Evolutionary conservation across 2,329 filamentous ascomycete genomes (phyloP).

Genomic region (Juglanconis sp.): DNA sequence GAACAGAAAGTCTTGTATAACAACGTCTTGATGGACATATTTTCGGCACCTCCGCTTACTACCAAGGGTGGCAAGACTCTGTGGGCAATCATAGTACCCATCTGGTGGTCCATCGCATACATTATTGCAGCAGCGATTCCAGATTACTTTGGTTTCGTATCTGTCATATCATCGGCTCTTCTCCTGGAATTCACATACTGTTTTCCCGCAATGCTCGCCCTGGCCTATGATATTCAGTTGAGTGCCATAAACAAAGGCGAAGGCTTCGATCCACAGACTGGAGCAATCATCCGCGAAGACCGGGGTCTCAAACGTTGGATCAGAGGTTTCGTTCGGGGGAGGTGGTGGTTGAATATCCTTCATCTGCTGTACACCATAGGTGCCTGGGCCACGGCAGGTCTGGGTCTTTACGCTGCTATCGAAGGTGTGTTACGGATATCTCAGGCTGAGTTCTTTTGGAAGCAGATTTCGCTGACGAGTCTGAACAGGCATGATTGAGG

Average conservation of each 20-base stretch:
- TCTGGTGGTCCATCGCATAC: constrained; percentile 21
- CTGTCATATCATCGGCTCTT: neutral
- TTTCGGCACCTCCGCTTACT: constrained; percentile 44
- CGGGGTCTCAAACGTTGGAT: neutral
- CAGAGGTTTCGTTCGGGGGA: neutral
- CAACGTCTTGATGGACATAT: constrained; percentile 46
- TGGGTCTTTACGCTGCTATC: constrained; percentile 9
- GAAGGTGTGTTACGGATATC: neutral
- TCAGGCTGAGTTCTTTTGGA: neutral
- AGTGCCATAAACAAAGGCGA: neutral
- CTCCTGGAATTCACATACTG: constrained; percentile 1
- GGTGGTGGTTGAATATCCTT: constrained; percentile 2
- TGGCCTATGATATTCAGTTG: constrained; percentile 3
- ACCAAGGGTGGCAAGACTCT: constrained; percentile 43
- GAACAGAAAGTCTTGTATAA: constrained; percentile 43
- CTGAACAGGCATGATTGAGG: constrained; percentile 6
- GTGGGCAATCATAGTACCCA: constrained; percentile 45
- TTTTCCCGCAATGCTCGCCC: constrained; percentile 1
- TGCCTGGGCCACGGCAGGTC: constrained; percentile 3
- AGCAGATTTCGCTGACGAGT: neutral
- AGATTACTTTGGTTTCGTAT: constrained; percentile 4
- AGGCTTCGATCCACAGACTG: constrained; percentile 1
- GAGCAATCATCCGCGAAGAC: neutral
- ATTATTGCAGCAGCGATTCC: constrained; percentile 4
- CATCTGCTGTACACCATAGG: neutral